Conservation (phyloP, 1,284 basidiomycete species). For the Leccinum cinnamomeum region DNA sequence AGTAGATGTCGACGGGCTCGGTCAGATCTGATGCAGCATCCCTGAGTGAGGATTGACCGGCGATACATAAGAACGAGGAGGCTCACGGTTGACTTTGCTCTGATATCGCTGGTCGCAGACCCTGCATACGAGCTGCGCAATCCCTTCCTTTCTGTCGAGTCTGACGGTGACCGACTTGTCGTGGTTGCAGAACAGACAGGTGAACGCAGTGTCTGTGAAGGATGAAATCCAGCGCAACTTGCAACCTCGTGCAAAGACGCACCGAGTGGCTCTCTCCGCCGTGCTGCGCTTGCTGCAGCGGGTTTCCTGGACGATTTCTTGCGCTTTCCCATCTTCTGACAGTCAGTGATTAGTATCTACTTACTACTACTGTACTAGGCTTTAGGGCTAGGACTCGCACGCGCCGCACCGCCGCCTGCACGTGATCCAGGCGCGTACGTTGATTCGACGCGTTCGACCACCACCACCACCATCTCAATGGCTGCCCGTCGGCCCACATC, state of each 20-base stretch:
- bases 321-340: constrained; percentile 69
- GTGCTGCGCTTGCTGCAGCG: constrained; percentile 48
- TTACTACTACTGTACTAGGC: background rate
- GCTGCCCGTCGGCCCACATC: constrained; percentile 30
- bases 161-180: constrained; percentile 87
- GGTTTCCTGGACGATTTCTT: constrained; percentile 84
- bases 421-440: constrained; percentile 38
- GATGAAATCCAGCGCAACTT: constrained; percentile 8
- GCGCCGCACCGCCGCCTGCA: constrained; percentile 12
- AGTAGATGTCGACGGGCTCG: constrained; percentile 88
- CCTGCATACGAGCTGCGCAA: constrained; percentile 75
- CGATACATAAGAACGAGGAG: constrained; percentile 5
- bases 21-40: constrained; percentile 57
- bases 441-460: constrained; percentile 26
- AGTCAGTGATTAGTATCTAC: background rate
- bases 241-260: constrained; percentile 22
- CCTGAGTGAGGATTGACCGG: constrained; percentile 16
- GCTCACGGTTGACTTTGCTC: constrained; percentile 81
- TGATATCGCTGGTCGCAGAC: constrained; percentile 82
- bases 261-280: constrained; percentile 73
- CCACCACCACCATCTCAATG: constrained; percentile 20
- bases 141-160: constrained; percentile 80
- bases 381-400: background rate
- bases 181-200: constrained; percentile 89
- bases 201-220: constrained; percentile 68